Base-by-base conservation (phyloP, 2,329 filamentous ascomycete species). In the Sclerotinia spermophila region DNA sequence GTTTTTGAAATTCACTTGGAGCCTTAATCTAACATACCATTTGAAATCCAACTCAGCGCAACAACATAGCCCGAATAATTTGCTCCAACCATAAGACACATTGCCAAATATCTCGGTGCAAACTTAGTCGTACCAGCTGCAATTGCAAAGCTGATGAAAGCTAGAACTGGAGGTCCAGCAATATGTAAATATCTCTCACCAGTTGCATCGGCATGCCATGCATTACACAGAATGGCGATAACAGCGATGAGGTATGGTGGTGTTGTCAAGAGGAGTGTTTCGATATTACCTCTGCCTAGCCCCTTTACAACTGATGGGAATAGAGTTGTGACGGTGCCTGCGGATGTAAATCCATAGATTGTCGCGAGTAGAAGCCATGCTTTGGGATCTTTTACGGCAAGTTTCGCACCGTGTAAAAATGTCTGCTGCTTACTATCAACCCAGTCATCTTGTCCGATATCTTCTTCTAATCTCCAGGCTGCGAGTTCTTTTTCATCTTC, bases 11-110 rank as follows among this genome's bases (percentile, higher is more conserved):
- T 15, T 60, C 6, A 24, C 11, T 17, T 27, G 55, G 15, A 19
- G 3, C 17, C 3, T 27, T 24, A 19, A n/a, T 44, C 4, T 15
- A 40, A 68, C 30, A 15, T 48, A 68, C 66, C 68, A 78, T 90
- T 92, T 68, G 86, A 88, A 74, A 94, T 92, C 91, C 91, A 94
- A 13, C 88, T 85, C 8, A 92, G 82, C 2, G 84, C 84, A 2
- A 91, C 88, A 80, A 83, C 67, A 35, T 69, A 69, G 24, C 58
- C 58, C 11, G 58, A 51, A 27, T 56, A 69, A 38, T 56, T 69
- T 5, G 58, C 35, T n/a, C 58, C 58, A 17, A 69, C 58, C 67
- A 69, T 69, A 17, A 69, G 35, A 27, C 67, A 69, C 59, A 69
- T 65, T 24, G 67, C 67, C 59, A 75, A 24, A 59, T 77, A 76